phyloP scores from a whole-genome alignment of 192 early-diverging fungal species.

The Podila epicladia region DNA sequence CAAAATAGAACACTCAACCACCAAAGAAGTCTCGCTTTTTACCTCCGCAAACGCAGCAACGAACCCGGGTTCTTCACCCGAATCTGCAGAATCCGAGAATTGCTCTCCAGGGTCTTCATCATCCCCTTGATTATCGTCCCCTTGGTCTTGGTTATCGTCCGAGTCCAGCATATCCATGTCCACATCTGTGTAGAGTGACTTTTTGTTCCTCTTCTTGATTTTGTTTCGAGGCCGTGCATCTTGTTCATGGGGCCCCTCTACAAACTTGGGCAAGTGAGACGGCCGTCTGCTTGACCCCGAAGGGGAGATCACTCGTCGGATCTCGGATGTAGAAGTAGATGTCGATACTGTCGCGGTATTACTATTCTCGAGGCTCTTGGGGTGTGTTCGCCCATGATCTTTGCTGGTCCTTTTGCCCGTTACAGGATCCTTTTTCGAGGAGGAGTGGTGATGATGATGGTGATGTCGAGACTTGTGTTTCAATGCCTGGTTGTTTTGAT shows the following conservation, averaged over 20 bases:
- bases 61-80: conserved; percentile 34
- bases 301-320: background rate
- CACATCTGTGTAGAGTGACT: conserved; percentile 42
- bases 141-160: conserved; percentile 8
- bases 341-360: conserved; percentile 32
- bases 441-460: conserved; percentile 2
- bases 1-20: background rate
- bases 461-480: conserved; percentile 9
- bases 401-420: background rate
- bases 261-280: background rate
- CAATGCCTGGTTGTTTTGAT: conserved; percentile 22
- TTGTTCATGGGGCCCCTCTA: too few relatives aligned
- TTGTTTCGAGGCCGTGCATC: background rate
- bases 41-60: conserved; percentile 47
- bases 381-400: background rate
- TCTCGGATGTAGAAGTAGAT: conserved; percentile 45
- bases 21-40: background rate
- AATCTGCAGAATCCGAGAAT: conserved; percentile 19
- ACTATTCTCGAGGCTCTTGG: background rate
- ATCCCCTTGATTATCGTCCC: background rate
- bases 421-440: background rate
- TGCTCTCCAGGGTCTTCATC: conserved; percentile 19
- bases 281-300: background rate
- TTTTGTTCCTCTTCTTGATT: conserved; percentile 9
- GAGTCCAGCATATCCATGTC: conserved; percentile 44